phyloP scores from a whole-genome alignment of 2,329 filamentous ascomycete species.

The Epichloe baconii region DNA sequence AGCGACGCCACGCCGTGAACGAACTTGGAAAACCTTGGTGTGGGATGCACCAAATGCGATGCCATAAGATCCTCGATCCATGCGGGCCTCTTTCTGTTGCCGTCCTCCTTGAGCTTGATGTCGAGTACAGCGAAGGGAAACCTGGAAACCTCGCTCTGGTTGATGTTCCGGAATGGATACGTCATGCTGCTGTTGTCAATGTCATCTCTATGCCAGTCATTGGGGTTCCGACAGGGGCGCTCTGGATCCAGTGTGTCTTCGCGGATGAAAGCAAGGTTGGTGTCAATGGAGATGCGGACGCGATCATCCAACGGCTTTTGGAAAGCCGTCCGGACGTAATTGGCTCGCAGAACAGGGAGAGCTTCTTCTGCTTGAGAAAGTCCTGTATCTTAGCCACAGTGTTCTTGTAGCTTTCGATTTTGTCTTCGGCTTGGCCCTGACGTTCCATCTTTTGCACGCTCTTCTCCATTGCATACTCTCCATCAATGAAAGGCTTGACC shows the following conservation, averaged over 20 bases:
- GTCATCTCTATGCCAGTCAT: slow-evolving; percentile 82
- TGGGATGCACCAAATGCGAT: slow-evolving; percentile 82
- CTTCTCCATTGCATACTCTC: slow-evolving; percentile 87
- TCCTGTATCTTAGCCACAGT: slow-evolving; percentile 66
- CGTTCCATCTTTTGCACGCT: slow-evolving; percentile 75
- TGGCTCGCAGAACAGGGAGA: slow-evolving; percentile 83
- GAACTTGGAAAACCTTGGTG: slow-evolving; percentile 91
- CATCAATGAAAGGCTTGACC: slow-evolving; percentile 72
- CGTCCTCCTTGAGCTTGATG: slow-evolving; percentile 69
- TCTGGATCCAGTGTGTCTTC: slow-evolving; percentile 65
- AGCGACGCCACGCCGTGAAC: slow-evolving; percentile 83
- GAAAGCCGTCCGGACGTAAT: slow-evolving; percentile 89
- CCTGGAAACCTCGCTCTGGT: slow-evolving; percentile 78
- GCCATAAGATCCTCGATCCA: slow-evolving; percentile 90
- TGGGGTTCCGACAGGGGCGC: slow-evolving; percentile 77
- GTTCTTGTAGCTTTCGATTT: slow-evolving; percentile 55
- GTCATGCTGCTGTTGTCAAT: slow-evolving; percentile 74
- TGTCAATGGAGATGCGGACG: slow-evolving; percentile 86
- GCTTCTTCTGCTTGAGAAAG: slow-evolving; percentile 62
- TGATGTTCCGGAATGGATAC: slow-evolving; percentile 77
- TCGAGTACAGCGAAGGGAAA: slow-evolving; percentile 89
- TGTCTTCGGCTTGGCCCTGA: slow-evolving; percentile 51
- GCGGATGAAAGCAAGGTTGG: slow-evolving; percentile 75
- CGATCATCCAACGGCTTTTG: slow-evolving; percentile 89
- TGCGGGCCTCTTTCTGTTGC: slow-evolving; percentile 53